Percentiles rank a stretch among this genome's conserved stretches.
Evolutionary conservation across 257 asterid genomes (phyloP).

Genomic region (Solanum clarkiae): DNA sequence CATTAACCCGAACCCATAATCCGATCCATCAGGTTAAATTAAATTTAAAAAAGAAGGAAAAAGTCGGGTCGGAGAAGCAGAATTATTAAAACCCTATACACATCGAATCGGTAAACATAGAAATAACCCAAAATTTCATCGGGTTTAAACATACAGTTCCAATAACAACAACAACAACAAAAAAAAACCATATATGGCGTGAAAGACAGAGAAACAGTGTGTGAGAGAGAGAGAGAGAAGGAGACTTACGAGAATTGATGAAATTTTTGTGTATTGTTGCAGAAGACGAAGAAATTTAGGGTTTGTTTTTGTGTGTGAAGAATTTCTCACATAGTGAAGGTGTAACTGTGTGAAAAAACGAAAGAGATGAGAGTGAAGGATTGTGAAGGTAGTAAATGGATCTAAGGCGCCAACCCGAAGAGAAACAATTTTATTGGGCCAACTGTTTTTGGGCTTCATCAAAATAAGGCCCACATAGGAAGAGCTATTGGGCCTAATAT

Average conservation of each 20-base stretch:
- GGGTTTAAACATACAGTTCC: background rate
- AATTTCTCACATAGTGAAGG: background rate
- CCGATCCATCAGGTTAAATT: background rate
- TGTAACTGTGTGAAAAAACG: conserved; percentile 1
- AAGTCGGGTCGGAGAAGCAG: background rate
- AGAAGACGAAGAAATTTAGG: background rate
- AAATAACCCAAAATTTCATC: conserved; percentile 2
- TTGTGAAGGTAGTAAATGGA: background rate
- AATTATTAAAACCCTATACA: background rate
- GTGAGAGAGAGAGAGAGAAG: background rate
- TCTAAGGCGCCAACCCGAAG: background rate
- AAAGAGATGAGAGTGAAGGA: background rate
- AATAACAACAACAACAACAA: background rate
- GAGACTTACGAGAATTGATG: background rate
- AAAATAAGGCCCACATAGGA: background rate
- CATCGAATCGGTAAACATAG: conserved; percentile 4
- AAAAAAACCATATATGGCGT: background rate
- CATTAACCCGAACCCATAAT: conserved; percentile 21
- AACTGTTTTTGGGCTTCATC: background rate
- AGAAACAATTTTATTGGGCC: background rate
- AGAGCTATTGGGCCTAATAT: background rate
- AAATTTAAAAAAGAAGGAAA: background rate
- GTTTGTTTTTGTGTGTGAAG: background rate
- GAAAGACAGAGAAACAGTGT: background rate
- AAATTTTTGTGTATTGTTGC: conserved; percentile 11